Base-by-base conservation (phyloP, 345 rosid genomes). In the Euphorbia peplus region DNA sequence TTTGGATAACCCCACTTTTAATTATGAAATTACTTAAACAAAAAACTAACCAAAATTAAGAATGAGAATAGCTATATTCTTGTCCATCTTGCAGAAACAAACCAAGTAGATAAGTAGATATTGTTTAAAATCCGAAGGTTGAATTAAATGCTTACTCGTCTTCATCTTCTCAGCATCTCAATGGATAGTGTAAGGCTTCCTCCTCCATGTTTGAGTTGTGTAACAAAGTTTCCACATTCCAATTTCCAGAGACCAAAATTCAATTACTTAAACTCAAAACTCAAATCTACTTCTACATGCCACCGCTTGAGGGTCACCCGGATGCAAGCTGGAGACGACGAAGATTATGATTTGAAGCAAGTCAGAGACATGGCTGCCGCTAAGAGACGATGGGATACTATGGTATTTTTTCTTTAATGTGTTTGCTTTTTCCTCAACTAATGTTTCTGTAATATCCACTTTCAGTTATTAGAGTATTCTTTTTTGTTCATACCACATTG, bases 351-450 rank as follows among this genome's bases (percentile, higher is more conserved):
- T 66, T 63, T 91, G 78, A 89, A 88, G 90, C 97, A 91, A 82
- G 79, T 89, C 90, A 88, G 85, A 79, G 97, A 89, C 74, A 81
- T 89, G 90, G 89, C 97, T 70, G 90, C 96, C 73, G 95, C 97
- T 22, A 88, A 84, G 85, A 93, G 90, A 82, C 87, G 95, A 86
- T 91, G 96, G 97, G 97, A 93, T 68, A 82, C 85, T 71, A 68
- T 91, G 97, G 98, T 93, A 84, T 72, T 29, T 72, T 47, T 24
- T 32, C 18, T 24, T 53, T 24, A 26, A 52, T n/a, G n/a, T n/a
- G n/a, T 56, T 42, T 44, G 2, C 1, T 19, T 51, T 35, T 21
- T 13, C 12, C 21, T 28, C n/a, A 44, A 29, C 25, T 26, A 19
- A n/a, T 41, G 0, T 68, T 68, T 42, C n/a, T 39, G 18, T 32